Base-by-base conservation (phyloP, 1,284 basidiomycete species). In the Sanghuangporus weigelae region DNA sequence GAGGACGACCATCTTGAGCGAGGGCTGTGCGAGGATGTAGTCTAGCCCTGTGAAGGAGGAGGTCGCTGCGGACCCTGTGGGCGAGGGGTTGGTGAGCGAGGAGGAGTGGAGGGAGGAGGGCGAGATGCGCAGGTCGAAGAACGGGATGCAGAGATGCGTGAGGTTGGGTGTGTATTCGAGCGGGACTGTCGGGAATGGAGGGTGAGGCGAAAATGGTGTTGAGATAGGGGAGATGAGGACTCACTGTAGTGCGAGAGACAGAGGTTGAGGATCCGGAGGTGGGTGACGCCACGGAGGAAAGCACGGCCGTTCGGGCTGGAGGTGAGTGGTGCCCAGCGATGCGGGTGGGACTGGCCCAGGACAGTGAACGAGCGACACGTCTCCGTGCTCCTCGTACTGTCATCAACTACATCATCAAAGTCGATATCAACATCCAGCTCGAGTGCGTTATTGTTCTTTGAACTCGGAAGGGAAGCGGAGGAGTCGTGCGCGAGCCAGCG, bases 191-290 rank as follows among this genome's bases (percentile, higher is more conserved):
- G 4, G 1, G 36, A 10, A 42, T 1, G 55, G 38, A n/a, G 21
- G 4, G 55, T 23, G 36, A 31, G 4, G 8, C 6, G 21, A 19
- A 38, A 8, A 11, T 38, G 12, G 48, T 2, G 11, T 16, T 53
- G n/a, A 19, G 49, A 38, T 8, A 23, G 59, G 12, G n/a, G 19
- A 40, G 21, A 31, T 40, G 36, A 26, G 36, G 16, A 63, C 62
- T n/a, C 36, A 63, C 62, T 66, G 62, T 66, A 66, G 31, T 63
- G 61, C 21, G 65, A 66, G 1, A 66, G 65, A 60, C 65, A 66
- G 36, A 66, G 56, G 42, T 66, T 66, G 38, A 66, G 61, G 16
- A 66, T 42, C 11, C 65, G 61, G 8, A 66, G 50, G 48, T 66
- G 65, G 8, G 65, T 66, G 48, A 66, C 56, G 16, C 59, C 57